Base-by-base conservation (phyloP, 202 grass and related monocot genomes). In the Bolboschoenoplectus hybrid region DNA sequence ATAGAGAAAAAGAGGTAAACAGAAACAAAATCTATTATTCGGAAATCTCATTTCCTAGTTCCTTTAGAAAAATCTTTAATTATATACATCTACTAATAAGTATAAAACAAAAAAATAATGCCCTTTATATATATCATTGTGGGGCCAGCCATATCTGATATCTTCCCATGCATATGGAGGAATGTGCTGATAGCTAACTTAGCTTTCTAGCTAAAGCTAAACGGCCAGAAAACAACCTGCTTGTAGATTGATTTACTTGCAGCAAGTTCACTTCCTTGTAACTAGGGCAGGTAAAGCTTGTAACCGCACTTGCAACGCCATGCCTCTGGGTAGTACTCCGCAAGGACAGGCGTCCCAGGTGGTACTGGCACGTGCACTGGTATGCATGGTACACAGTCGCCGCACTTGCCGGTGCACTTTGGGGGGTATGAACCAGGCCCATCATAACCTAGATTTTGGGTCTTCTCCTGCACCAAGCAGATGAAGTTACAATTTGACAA, bases 241-340 rank as follows among this genome's bases (percentile, higher is more conserved):
- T 57, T 60, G 53, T 10, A 60, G 55, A 38, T 58, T 40, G 13
- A 60, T 80, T 41, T 12, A 19, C 52, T 60, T 58, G 12, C 53
- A 58, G 80, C 19, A 67, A 82, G 4, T 51, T 63, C n/a, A 51
- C 7, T 82, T 67, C 41, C 80, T 82, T 71, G 43, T 68, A 71
- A 68, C 81, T 81, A 97, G 16, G 95, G 95, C 88, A 91, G 75
- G 88, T 89, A 97, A 56, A 97, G 91, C 10, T 87, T 89, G 89
- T 89, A 89, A 86, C 91, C 86, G 80, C 95, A 97, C 86, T 89
- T 87, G 92, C 95, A 97, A 67, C 92, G 85, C 95, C 95, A 94
- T 13, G 95, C 92, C 85, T 97, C 95, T 9, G 95, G 95, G 88
- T 97, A 93, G 86, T 97, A 97, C 85, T 94, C 95, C 6, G 88